These are phyloP conservation scores for Pelargonium nanum DNA, from an alignment of 345 rosid species.

Conservation along the genomic window DNA sequence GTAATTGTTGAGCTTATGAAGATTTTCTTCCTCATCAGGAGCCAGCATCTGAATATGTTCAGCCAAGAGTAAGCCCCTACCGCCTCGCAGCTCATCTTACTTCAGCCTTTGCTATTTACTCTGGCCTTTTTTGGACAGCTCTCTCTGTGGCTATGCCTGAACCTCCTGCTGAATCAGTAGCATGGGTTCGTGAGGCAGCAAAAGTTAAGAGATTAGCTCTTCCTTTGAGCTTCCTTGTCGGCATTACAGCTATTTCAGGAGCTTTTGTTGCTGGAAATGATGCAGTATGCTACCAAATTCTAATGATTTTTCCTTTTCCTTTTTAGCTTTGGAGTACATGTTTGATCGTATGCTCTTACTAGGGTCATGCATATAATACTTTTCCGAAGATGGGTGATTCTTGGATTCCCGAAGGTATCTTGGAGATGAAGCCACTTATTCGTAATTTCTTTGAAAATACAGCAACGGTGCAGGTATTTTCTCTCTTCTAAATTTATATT, in stretches of 20 bases:
- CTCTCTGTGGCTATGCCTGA: slow-evolving; percentile 90
- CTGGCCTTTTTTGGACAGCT: slow-evolving; percentile 91
- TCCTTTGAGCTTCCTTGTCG: slow-evolving; percentile 74
- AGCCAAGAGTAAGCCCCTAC: slow-evolving; percentile 92
- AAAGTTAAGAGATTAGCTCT: slow-evolving; percentile 74
- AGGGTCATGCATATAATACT: slow-evolving; percentile 87
- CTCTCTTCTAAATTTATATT: not conserved
- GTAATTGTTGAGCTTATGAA: slow-evolving; percentile 4
- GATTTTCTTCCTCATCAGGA: slow-evolving; percentile 37
- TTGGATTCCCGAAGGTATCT: slow-evolving; percentile 78
- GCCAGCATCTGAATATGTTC: slow-evolving; percentile 73
- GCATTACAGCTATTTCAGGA: slow-evolving; percentile 80
- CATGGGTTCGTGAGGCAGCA: slow-evolving; percentile 79
- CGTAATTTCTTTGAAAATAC: slow-evolving; percentile 95
- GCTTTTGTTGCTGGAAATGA: slow-evolving; percentile 98
- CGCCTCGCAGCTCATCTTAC: slow-evolving; percentile 94
- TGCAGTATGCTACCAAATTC: slow-evolving; percentile 42
- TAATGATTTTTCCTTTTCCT: no score
- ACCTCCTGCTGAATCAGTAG: slow-evolving; percentile 77
- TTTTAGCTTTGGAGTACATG: no score
- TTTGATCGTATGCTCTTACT: slow-evolving; percentile 8
- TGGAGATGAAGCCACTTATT: slow-evolving; percentile 68
- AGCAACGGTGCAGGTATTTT: slow-evolving; percentile 67
- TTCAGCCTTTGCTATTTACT: slow-evolving; percentile 81
- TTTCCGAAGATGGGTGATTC: slow-evolving; percentile 90